These are phyloP conservation scores for Monosporascus sp. DNA, from an alignment of 2,329 filamentous ascomycete species.

Conservation along the genomic window DNA sequence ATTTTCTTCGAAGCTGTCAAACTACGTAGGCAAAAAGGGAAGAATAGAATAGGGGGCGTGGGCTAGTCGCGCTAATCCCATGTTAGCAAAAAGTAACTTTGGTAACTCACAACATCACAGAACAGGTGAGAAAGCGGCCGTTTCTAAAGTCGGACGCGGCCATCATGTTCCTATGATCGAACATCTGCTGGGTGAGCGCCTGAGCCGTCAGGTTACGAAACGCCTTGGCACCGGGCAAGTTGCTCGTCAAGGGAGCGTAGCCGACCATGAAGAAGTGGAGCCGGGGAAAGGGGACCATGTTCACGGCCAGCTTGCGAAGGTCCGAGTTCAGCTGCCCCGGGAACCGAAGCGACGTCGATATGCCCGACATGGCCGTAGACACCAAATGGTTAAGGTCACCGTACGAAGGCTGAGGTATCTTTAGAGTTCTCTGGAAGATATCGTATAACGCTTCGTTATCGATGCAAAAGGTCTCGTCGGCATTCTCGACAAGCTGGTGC, in stretches of 20 bases:
- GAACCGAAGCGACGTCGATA: slow-evolving; percentile 98
- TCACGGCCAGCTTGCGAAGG: slow-evolving; percentile 97
- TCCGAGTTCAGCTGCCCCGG: slow-evolving; percentile 99
- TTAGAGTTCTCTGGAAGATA: slow-evolving; percentile 99
- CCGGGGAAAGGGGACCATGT: slow-evolving; percentile 99
- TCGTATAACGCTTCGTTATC: slow-evolving; percentile 99
- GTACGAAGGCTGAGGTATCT: slow-evolving; percentile 97
- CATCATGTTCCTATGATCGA: slow-evolving; percentile 99
- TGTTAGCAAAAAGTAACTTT: neutral
- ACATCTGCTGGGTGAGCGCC: slow-evolving; percentile 99
- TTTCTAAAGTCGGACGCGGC: slow-evolving; percentile 99
- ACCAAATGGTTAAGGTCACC: slow-evolving; percentile 99
- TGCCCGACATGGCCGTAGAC: slow-evolving; percentile 98
- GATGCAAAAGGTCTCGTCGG: slow-evolving; percentile 99
- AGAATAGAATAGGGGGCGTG: neutral
- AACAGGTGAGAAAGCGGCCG: slow-evolving; percentile 98
- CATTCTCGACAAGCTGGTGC: slow-evolving; percentile 99
- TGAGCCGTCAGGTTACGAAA: slow-evolving; percentile 98
- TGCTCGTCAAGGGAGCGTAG: slow-evolving; percentile 93
- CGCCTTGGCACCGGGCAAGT: slow-evolving; percentile 67
- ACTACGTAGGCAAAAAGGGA: neutral
- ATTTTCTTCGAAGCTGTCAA: slow-evolving; percentile 18
- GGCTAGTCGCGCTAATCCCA: too few relatives aligned
- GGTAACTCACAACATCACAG: slow-evolving; percentile 79
- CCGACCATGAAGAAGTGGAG: slow-evolving; percentile 99